phyloP scores from a whole-genome alignment of 257 asterid species.

The Fraxinus quadrangulata region DNA sequence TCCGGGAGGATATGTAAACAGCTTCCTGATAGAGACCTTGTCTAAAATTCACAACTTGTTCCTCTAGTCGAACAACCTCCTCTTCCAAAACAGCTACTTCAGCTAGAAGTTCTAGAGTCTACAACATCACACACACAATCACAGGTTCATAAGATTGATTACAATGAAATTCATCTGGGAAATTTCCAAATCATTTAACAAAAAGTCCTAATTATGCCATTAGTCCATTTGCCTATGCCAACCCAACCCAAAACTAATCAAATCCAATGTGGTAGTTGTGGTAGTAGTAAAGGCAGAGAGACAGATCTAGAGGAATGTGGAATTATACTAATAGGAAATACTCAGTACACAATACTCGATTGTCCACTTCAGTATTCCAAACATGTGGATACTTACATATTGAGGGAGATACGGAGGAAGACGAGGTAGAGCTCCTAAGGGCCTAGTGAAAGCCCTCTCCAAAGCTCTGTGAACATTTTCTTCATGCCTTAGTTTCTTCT shows the following conservation, averaged over 20 bases:
- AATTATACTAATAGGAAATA: too few species aligned
- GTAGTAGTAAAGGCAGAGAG: not conserved
- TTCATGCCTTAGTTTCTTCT: slow-evolving; percentile 81
- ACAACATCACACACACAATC: slow-evolving; percentile 16
- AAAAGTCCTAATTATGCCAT: not conserved
- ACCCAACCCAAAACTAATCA: not conserved
- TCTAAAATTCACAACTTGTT: slow-evolving; percentile 60
- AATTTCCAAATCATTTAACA: not conserved
- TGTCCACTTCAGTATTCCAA: not conserved
- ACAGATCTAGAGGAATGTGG: slow-evolving; percentile 1
- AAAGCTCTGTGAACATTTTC: slow-evolving; percentile 87
- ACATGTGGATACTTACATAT: slow-evolving; percentile 45
- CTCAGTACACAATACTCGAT: not conserved
- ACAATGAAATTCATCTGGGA: slow-evolving; percentile 5
- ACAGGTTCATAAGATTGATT: not conserved
- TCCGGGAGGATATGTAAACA: slow-evolving; percentile 47
- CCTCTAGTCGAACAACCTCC: slow-evolving; percentile 87
- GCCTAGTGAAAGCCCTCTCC: slow-evolving; percentile 81
- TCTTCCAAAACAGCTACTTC: slow-evolving; percentile 97
- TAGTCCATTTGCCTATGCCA: not conserved
- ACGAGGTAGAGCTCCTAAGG: slow-evolving; percentile 87
- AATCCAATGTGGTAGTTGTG: not conserved
- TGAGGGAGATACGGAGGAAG: slow-evolving; percentile 94
- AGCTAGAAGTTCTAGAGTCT: slow-evolving; percentile 91
- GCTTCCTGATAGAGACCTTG: slow-evolving; percentile 76